Conservation (phyloP, 306 rosid genomes). For the Vigna angularis region DNA sequence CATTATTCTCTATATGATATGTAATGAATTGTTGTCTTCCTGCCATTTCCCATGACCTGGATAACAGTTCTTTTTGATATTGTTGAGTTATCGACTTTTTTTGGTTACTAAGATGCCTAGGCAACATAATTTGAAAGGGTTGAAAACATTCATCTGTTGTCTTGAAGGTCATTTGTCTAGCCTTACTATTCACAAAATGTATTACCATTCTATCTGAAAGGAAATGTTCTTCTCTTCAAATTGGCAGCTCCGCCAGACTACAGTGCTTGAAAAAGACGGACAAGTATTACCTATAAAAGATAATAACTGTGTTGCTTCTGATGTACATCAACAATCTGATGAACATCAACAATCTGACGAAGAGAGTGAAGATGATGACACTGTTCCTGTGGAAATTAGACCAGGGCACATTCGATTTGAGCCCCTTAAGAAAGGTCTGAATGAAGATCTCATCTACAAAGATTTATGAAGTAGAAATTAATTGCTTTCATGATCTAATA, state of each 20-base stretch:
- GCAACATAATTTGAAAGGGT: conserved; percentile 19
- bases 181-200: conserved; percentile 27
- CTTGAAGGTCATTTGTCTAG: conserved; percentile 37
- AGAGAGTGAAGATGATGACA: conserved; percentile 63
- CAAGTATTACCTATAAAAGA: conserved; percentile 50
- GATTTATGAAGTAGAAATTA: conserved; percentile 22
- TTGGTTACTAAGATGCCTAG: conserved; percentile 26
- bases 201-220: conserved; percentile 27
- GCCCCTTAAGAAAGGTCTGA: conserved; percentile 67
- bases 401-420: conserved; percentile 97
- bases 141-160: conserved; percentile 30
- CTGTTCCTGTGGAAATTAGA: conserved; percentile 81
- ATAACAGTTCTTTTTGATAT: background rate
- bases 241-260: conserved; percentile 58
- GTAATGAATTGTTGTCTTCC: background rate
- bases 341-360: conserved; percentile 49
- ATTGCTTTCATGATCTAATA: conserved; percentile 47
- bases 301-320: conserved; percentile 41
- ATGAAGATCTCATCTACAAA: conserved; percentile 18
- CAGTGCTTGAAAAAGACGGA: conserved; percentile 49
- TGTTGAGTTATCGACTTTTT: conserved; percentile 31
- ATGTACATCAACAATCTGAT: conserved; percentile 49
- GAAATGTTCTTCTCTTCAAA: conserved; percentile 38
- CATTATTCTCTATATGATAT: background rate
- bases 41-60: background rate